These are phyloP conservation scores for Phaseolus coccineus DNA, from an alignment of 331 rosid genomes.

Conservation along the genomic window DNA sequence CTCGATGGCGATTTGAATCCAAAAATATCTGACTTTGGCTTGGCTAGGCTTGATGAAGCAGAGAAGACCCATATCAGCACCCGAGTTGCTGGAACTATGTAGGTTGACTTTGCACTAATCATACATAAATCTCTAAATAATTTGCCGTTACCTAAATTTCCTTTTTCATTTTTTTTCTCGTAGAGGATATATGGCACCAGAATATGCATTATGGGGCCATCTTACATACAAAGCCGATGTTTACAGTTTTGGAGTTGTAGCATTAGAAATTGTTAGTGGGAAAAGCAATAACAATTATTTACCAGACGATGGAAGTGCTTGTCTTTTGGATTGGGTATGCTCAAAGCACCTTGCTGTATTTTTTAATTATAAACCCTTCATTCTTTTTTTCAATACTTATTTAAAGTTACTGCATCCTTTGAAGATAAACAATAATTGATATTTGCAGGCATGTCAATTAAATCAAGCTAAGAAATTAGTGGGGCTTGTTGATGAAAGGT, in stretches of 20 bases:
- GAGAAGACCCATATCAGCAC: constrained; percentile 70
- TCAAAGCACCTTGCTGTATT: constrained; percentile 3
- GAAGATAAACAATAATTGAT: background rate
- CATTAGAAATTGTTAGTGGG: constrained; percentile 55
- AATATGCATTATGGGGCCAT: constrained; percentile 65
- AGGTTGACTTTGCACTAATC: constrained; percentile 28
- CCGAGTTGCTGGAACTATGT: constrained; percentile 76
- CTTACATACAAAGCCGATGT: constrained; percentile 61
- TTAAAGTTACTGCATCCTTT: background rate
- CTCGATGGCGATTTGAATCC: constrained; percentile 64
- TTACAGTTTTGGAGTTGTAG: constrained; percentile 64
- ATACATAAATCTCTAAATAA: background rate
- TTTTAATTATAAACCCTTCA: constrained; percentile 8
- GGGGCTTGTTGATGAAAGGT: constrained; percentile 67
- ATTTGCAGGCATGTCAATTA: constrained; percentile 70
- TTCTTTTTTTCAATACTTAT: background rate
- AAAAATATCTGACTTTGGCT: constrained; percentile 74
- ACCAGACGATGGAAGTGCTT: constrained; percentile 51
- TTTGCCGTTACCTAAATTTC: constrained; percentile 12
- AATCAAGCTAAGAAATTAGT: constrained; percentile 56
- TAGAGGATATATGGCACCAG: constrained; percentile 66
- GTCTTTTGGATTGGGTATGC: constrained; percentile 63
- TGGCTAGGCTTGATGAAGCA: constrained; percentile 67
- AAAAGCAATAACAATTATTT: constrained; percentile 53
- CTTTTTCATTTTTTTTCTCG: background rate